A percentile compares a stretch with the other conserved stretches of the same genome.
These are phyloP conservation scores for Eleusine coracana DNA, from an alignment of 176 grass and related monocot genomes.

Conservation along the genomic window DNA sequence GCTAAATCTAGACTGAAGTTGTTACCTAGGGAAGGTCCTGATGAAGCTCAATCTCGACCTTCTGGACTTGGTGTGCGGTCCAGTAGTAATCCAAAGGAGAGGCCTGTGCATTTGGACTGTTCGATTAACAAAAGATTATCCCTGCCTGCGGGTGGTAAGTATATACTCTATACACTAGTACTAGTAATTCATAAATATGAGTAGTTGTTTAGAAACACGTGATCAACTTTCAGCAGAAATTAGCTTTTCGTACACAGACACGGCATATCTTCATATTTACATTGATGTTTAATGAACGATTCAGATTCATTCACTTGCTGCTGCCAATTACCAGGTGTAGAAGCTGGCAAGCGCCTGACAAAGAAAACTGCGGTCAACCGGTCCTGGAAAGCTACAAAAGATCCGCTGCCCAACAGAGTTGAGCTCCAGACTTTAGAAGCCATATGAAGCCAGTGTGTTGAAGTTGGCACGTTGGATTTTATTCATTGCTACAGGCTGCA, in stretches of 20 bases:
- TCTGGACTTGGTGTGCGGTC: slow-evolving; percentile 51
- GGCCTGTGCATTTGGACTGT: slow-evolving; percentile 44
- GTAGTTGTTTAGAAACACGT: neutral
- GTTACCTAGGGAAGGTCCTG: slow-evolving; percentile 50
- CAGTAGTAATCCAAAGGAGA: slow-evolving; percentile 80
- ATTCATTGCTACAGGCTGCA: neutral
- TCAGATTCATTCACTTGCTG: slow-evolving; percentile 11
- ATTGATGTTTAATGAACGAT: neutral
- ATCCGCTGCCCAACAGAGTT: slow-evolving; percentile 42
- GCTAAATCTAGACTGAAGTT: slow-evolving; percentile 69
- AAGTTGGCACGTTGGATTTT: neutral
- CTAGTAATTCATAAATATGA: neutral
- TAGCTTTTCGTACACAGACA: neutral
- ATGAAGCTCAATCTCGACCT: slow-evolving; percentile 55
- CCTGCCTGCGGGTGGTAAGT: slow-evolving; percentile 59
- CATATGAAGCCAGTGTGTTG: neutral
- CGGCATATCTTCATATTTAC: neutral
- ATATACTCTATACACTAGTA: neutral
- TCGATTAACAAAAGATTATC: slow-evolving; percentile 72
- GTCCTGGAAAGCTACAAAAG: slow-evolving; percentile 29
- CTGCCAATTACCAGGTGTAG: slow-evolving; percentile 37
- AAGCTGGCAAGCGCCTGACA: slow-evolving; percentile 30
- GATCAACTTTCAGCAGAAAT: neutral
- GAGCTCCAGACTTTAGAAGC: slow-evolving; percentile 42
- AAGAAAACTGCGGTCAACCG: slow-evolving; percentile 30